These are phyloP conservation scores for Chlamydomonas sphaeroides DNA, from an alignment of 139 green algal genomes.

Conservation along the genomic window DNA sequence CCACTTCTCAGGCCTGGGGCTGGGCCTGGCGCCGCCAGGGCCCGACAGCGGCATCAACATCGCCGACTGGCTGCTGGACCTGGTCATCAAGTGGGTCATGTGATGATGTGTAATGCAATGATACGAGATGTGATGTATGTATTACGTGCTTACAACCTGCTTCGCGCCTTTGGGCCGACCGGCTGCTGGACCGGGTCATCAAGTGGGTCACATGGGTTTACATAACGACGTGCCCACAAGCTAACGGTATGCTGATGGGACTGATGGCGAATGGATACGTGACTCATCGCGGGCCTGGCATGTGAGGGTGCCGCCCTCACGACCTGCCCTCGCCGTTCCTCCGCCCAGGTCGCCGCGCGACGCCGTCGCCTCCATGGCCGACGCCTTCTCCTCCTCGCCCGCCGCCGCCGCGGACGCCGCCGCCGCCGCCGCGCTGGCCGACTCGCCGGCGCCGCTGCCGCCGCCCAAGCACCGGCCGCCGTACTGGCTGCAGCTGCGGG, in stretches of 20 bases:
- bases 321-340: background rate
- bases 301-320: background rate
- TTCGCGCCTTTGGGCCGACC: no score
- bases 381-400: conserved; percentile 35
- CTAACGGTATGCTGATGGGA: background rate
- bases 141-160: no score
- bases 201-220: no score
- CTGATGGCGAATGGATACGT: no score
- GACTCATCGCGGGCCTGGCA: no score
- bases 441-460: conserved; percentile 27
- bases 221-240: no score
- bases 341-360: conserved; percentile 31
- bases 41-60: conserved; percentile 54
- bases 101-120: no score
- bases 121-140: no score
- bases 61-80: conserved; percentile 78
- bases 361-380: conserved; percentile 56
- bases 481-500: conserved; percentile 53
- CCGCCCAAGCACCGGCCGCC: conserved; percentile 40
- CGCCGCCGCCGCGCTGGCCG: conserved; percentile 15
- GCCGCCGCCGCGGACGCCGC: conserved; percentile 25
- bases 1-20: conserved; percentile 49
- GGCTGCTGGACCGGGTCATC: conserved; percentile 79
- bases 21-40: conserved; percentile 35
- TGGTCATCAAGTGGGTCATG: conserved; percentile 67